A percentile compares a stretch with the other conserved stretches of the same genome.
These are phyloP conservation scores for Saccharomycopsis hybrid DNA, from an alignment of 1,139 yeast species.

Conservation along the genomic window DNA sequence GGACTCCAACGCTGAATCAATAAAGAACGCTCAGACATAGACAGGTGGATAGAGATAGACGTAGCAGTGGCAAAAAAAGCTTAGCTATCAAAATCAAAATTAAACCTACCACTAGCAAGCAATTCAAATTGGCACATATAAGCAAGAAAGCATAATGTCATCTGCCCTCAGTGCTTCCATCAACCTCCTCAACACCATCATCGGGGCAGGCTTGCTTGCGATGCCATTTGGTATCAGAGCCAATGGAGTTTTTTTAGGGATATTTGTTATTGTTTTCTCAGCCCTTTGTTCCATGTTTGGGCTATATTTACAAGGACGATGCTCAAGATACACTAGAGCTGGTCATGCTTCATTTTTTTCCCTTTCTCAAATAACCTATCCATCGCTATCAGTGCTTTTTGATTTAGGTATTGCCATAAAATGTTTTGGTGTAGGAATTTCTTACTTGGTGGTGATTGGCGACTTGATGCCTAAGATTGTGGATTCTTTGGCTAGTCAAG, in stretches of 20 bases:
- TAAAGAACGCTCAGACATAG: no score
- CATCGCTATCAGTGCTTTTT: constrained; percentile 71
- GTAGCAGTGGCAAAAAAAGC: no score
- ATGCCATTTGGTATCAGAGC: constrained; percentile 87
- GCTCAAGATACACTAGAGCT: constrained; percentile 51
- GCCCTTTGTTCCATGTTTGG: constrained; percentile 73
- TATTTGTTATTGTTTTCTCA: constrained; percentile 58
- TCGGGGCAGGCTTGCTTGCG: constrained; percentile 90
- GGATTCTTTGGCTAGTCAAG: constrained; percentile 35
- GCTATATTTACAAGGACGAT: constrained; percentile 63
- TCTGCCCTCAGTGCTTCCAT: constrained; percentile 33
- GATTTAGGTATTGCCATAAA: constrained; percentile 88
- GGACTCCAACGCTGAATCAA: no score
- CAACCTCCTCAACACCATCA: constrained; percentile 61
- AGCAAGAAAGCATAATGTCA: constrained; percentile 1
- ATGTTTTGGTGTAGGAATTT: constrained; percentile 76
- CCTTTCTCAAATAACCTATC: constrained; percentile 73
- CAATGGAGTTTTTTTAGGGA: constrained; percentile 74
- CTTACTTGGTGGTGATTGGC: constrained; percentile 70
- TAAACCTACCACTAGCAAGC: no score
- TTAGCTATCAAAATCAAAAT: no score
- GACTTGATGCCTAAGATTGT: constrained; percentile 69
- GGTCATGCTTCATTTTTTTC: constrained; percentile 84
- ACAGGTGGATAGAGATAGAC: no score
- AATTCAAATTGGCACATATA: no score